Evolutionary conservation across 164 flowering plant species (phyloP).

Genomic region (Chloranthus sessilifolius): DNA sequence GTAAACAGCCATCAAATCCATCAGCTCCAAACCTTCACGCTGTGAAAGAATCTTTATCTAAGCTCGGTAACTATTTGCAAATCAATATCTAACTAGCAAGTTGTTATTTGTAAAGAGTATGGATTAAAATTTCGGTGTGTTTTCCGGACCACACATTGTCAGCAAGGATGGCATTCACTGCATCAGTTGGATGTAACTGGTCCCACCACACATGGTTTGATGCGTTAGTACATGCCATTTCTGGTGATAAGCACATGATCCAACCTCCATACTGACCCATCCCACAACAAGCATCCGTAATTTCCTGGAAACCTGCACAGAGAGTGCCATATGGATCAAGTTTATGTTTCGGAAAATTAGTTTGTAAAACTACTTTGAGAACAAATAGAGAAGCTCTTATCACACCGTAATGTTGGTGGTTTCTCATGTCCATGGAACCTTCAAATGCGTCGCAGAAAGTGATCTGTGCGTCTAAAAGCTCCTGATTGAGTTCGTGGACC

Average conservation of each 20-base stretch:
- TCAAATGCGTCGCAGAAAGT: constrained; percentile 71
- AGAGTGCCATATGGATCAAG: too few species aligned
- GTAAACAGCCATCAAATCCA: too few species aligned
- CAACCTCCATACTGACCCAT: constrained; percentile 67
- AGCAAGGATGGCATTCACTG: constrained; percentile 74
- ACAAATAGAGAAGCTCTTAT: too few species aligned
- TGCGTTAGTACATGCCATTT: constrained; percentile 75
- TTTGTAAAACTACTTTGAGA: too few species aligned
- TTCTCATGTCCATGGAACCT: constrained; percentile 70
- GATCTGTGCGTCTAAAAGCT: constrained; percentile 51
- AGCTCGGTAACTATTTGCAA: too few species aligned
- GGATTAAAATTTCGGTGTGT: too few species aligned
- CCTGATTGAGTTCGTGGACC: constrained; percentile 45
- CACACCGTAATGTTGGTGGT: constrained; percentile 61
- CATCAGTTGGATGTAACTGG: constrained; percentile 89
- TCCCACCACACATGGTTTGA: constrained; percentile 91
- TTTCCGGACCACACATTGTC: constrained; percentile 89
- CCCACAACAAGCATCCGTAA: constrained; percentile 86
- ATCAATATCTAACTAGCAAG: too few species aligned
- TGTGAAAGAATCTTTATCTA: too few species aligned
- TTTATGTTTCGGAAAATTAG: too few species aligned
- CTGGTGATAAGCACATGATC: constrained; percentile 67
- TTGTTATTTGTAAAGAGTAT: too few species aligned
- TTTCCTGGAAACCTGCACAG: constrained; percentile 55
- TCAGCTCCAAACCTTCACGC: too few species aligned